phyloP scores from a whole-genome alignment of 169 alveolate species.

The Cryptosporidium tyzzeri region DNA sequence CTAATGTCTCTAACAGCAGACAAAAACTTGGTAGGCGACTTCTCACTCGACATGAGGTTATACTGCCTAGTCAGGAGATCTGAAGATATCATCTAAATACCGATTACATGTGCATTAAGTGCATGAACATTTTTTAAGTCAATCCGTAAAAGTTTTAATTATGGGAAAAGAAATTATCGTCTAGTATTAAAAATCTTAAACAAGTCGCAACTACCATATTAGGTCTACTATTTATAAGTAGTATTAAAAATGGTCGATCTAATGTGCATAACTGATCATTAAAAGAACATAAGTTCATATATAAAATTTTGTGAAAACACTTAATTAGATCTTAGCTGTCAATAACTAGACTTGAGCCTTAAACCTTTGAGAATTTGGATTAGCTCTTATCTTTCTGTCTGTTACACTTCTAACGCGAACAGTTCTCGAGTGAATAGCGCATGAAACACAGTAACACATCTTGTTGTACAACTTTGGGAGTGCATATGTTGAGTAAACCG shows the following conservation, averaged over 20 bases:
- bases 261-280: neutral
- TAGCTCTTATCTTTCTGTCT: conserved; percentile 89
- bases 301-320: conserved; percentile 5
- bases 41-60: conserved; percentile 90
- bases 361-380: conserved; percentile 75
- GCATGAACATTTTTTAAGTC: neutral
- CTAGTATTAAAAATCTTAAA: conserved; percentile 2
- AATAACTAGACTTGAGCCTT: conserved; percentile 64
- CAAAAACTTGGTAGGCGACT: conserved; percentile 90
- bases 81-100: conserved; percentile 48
- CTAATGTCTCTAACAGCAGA: conserved; percentile 92
- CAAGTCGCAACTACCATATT: conserved; percentile 10
- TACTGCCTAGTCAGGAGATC: conserved; percentile 83
- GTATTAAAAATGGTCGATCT: neutral
- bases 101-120: neutral
- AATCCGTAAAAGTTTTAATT: neutral
- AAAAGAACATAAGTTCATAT: conserved; percentile 14
- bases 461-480: conserved; percentile 95
- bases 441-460: conserved; percentile 98
- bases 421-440: conserved; percentile 99
- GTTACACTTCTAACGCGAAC: conserved; percentile 94
- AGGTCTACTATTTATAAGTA: conserved; percentile 9
- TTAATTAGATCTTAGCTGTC: neutral
- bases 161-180: neutral
- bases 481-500: conserved; percentile 88